These are phyloP conservation scores for Tricholoma furcatifolium DNA, from an alignment of 768 basidiomycete species.

Conservation along the genomic window DNA sequence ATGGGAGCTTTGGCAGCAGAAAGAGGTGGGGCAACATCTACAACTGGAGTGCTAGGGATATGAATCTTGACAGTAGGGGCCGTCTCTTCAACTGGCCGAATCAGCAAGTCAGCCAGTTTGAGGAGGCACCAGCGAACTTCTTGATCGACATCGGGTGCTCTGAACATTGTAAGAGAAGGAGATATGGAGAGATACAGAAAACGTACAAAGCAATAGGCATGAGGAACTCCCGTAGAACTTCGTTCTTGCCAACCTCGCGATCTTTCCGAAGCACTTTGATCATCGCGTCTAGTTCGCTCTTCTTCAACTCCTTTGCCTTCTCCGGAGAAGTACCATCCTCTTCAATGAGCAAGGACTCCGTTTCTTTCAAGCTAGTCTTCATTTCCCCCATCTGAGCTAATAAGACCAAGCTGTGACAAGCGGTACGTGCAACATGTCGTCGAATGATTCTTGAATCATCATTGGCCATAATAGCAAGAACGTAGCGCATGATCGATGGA, in stretches of 20 bases:
- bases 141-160: slow-evolving; percentile 75
- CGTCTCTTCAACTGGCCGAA: slow-evolving; percentile 79
- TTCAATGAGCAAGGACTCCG: slow-evolving; percentile 78
- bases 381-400: slow-evolving; percentile 90
- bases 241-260: slow-evolving; percentile 79
- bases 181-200: slow-evolving; percentile 21
- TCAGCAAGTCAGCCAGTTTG: slow-evolving; percentile 87
- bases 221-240: slow-evolving; percentile 73
- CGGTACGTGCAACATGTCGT: slow-evolving; percentile 82
- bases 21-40: slow-evolving; percentile 56
- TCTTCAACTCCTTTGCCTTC: slow-evolving; percentile 72
- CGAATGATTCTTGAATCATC: slow-evolving; percentile 83
- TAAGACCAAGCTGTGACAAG: slow-evolving; percentile 84
- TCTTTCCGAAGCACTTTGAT: slow-evolving; percentile 89
- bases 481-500: slow-evolving; percentile 80
- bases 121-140: slow-evolving; percentile 91
- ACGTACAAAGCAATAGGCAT: slow-evolving; percentile 80
- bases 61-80: slow-evolving; percentile 87
- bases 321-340: slow-evolving; percentile 78
- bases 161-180: slow-evolving; percentile 25
- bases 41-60: slow-evolving; percentile 68
- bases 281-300: slow-evolving; percentile 80
- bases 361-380: slow-evolving; percentile 70
- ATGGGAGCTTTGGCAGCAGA: slow-evolving; percentile 51
- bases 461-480: slow-evolving; percentile 81